Conservation (phyloP, 1,284 basidiomycete genomes). For the Paramarasmius palmivorus region DNA sequence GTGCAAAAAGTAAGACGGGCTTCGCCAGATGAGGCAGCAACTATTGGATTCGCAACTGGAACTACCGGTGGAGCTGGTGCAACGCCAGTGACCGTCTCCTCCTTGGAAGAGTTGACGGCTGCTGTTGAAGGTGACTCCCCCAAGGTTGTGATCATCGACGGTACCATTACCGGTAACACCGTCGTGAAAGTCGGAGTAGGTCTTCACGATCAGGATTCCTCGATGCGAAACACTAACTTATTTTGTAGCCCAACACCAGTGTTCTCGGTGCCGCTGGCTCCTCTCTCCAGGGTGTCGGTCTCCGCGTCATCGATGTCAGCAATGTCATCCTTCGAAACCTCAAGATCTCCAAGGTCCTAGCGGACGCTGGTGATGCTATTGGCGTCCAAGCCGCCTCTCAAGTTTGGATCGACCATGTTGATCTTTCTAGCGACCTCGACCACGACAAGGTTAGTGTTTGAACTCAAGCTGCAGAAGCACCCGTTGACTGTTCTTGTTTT, state of each 20-base stretch:
- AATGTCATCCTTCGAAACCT: slow-evolving; percentile 53
- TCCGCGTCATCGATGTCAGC: slow-evolving; percentile 39
- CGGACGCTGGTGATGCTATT: slow-evolving; percentile 42
- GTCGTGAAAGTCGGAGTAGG: slow-evolving; percentile 38
- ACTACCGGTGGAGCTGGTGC: slow-evolving; percentile 47
- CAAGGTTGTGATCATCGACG: slow-evolving; percentile 47
- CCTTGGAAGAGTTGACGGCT: slow-evolving; percentile 39
- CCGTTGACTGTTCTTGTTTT: not conserved
- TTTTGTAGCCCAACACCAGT: slow-evolving; percentile 35
- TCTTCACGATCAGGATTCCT: too few relatives aligned
- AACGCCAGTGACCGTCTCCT: slow-evolving; percentile 42
- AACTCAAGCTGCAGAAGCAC: not conserved
- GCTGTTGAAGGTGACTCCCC: slow-evolving; percentile 42
- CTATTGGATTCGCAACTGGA: slow-evolving; percentile 42
- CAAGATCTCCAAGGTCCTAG: slow-evolving; percentile 49
- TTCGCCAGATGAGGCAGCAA: slow-evolving; percentile 36
- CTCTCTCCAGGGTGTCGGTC: slow-evolving; percentile 38
- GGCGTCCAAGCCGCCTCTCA: slow-evolving; percentile 41
- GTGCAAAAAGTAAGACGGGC: slow-evolving; percentile 30
- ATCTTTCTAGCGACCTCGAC: slow-evolving; percentile 44
- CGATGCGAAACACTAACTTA: too few relatives aligned
- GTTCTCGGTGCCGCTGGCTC: slow-evolving; percentile 34
- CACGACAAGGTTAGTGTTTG: slow-evolving; percentile 37
- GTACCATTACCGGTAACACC: slow-evolving; percentile 41
- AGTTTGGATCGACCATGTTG: slow-evolving; percentile 49